phyloP scores from a whole-genome alignment of 148 eudicot genomes.

The Rhododendron mucronatum region DNA sequence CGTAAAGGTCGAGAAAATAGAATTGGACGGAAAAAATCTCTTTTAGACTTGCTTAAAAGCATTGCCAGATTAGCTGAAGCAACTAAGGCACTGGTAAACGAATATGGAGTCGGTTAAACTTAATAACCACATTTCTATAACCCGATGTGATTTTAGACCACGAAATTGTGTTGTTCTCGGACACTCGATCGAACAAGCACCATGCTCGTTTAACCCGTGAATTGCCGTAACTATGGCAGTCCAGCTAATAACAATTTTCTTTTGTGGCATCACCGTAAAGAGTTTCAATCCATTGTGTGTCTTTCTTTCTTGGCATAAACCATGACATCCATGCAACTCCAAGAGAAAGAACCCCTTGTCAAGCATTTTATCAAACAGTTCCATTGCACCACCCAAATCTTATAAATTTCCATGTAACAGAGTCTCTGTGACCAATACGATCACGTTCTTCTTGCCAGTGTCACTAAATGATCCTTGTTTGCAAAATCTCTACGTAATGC shows the following conservation, averaged over 20 bases:
- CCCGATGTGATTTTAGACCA: constrained; percentile 30
- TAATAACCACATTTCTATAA: constrained; percentile 17
- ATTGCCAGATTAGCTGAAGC: constrained; percentile 28
- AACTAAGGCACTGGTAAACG: constrained; percentile 23
- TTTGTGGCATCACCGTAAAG: constrained; percentile 22
- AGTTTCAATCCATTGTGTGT: constrained; percentile 25
- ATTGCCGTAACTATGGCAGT: constrained; percentile 22
- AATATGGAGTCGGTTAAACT: constrained; percentile 20
- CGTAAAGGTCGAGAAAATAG: neutral
- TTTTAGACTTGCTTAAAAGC: constrained; percentile 23
- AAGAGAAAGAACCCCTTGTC: constrained; percentile 19
- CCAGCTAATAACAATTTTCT: constrained; percentile 27
- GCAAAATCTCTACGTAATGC: neutral
- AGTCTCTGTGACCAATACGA: neutral
- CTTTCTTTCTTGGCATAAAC: constrained; percentile 22
- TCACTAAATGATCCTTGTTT: constrained; percentile 5
- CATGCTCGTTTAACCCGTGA: constrained; percentile 26
- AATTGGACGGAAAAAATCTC: neutral
- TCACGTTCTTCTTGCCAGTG: constrained; percentile 19
- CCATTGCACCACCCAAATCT: constrained; percentile 16
- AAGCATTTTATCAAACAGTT: constrained; percentile 29
- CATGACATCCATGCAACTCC: constrained; percentile 25
- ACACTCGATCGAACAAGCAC: constrained; percentile 28
- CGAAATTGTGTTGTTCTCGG: constrained; percentile 22
- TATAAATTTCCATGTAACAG: neutral